A percentile compares a stretch with the other conserved stretches of the same genome.
These are phyloP conservation scores for Phytophthora lateralis DNA, from an alignment of 352 stramenopile genomes.

Conservation along the genomic window DNA sequence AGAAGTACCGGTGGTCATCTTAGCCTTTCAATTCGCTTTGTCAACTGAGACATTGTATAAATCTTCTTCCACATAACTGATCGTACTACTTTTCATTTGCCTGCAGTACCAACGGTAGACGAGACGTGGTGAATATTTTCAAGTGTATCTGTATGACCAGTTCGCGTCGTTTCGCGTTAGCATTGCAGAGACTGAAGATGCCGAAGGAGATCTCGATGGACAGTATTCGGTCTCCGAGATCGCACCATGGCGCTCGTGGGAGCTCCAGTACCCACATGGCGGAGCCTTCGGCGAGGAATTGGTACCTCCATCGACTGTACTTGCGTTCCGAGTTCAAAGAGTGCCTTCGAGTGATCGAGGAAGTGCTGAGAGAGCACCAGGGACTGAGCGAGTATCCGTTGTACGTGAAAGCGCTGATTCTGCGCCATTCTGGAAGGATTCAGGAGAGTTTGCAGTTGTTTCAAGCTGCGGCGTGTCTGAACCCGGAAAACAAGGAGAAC, in stretches of 20 bases:
- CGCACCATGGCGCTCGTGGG: constrained; percentile 33
- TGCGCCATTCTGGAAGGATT: constrained; percentile 88
- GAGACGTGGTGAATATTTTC: constrained; percentile 9
- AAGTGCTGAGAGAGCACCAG: constrained; percentile 81
- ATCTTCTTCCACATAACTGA: neutral
- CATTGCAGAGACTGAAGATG: constrained; percentile 9
- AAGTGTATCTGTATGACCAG: neutral
- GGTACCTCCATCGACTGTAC: constrained; percentile 86
- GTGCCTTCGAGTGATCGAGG: constrained; percentile 90
- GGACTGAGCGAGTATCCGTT: constrained; percentile 92
- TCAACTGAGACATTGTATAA: constrained; percentile 12
- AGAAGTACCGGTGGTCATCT: constrained; percentile 24
- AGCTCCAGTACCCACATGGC: constrained; percentile 25
- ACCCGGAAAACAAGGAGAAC: constrained; percentile 92
- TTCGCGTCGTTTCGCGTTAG: constrained; percentile 31
- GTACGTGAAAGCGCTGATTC: constrained; percentile 92
- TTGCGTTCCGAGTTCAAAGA: constrained; percentile 88
- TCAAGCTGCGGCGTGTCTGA: constrained; percentile 91
- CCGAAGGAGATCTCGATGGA: constrained; percentile 42
- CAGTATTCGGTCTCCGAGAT: constrained; percentile 61
- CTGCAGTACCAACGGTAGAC: neutral
- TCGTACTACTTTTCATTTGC: neutral
- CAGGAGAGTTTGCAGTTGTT: constrained; percentile 92
- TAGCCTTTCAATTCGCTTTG: constrained; percentile 1
- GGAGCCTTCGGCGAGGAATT: constrained; percentile 74